Evolutionary conservation across 352 stramenopile genomes (phyloP).

Genomic region (Phytopythium ostracodes): DNA sequence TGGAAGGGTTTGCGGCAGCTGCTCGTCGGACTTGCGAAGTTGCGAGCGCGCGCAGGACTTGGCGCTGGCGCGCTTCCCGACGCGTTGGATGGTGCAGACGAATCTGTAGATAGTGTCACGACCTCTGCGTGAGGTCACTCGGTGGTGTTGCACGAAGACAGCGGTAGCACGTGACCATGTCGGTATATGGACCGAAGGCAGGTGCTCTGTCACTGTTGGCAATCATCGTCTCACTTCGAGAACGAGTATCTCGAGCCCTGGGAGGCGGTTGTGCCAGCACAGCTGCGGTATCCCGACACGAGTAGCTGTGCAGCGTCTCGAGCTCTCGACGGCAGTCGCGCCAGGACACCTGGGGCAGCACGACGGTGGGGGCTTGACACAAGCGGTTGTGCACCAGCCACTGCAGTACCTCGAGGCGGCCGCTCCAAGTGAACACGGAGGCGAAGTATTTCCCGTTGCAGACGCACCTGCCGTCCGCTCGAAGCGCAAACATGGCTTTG

Average conservation of each 20-base stretch:
- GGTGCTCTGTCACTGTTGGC: too few relatives aligned
- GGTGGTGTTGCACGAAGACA: neutral
- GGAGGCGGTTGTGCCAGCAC: too few relatives aligned
- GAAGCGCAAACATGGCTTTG: too few relatives aligned
- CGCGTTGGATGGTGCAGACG: constrained; percentile 27
- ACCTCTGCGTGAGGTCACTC: neutral
- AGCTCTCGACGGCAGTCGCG: neutral
- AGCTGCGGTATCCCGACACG: too few relatives aligned
- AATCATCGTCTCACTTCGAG: too few relatives aligned
- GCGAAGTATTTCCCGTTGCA: too few relatives aligned
- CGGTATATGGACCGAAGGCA: too few relatives aligned
- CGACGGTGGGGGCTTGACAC: neutral
- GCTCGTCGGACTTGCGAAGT: constrained; percentile 50
- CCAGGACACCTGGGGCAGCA: neutral
- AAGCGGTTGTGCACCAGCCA: neutral
- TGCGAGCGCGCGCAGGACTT: constrained; percentile 43
- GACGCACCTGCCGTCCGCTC: too few relatives aligned
- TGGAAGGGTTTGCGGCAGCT: constrained; percentile 78
- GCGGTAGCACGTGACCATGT: too few relatives aligned
- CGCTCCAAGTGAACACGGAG: too few relatives aligned
- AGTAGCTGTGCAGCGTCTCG: too few relatives aligned
- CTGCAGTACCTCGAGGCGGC: neutral
- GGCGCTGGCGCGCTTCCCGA: constrained; percentile 61
- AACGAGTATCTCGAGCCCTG: too few relatives aligned
- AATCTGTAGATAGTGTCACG: neutral